phyloP scores from a whole-genome alignment of 768 basidiomycete genomes.

The Pleurotus ostreatus region DNA sequence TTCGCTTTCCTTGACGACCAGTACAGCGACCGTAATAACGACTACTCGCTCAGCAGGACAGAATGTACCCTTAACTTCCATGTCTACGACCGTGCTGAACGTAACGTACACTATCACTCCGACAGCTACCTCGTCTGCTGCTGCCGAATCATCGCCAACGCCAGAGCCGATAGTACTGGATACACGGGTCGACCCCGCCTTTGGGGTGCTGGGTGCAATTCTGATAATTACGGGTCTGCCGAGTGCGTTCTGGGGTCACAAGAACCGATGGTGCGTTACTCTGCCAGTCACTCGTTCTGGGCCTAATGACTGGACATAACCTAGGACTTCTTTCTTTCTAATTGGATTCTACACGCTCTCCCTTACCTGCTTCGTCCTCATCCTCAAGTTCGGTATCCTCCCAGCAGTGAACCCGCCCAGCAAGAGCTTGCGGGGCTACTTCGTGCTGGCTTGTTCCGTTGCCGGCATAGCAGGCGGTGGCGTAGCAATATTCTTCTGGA shows the following conservation, averaged over 20 bases:
- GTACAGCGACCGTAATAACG: slow-evolving; percentile 46
- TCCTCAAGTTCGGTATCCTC: slow-evolving; percentile 83
- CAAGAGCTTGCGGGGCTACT: slow-evolving; percentile 80
- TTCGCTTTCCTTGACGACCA: slow-evolving; percentile 54
- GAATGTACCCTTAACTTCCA: slow-evolving; percentile 45
- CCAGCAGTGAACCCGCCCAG: slow-evolving; percentile 80
- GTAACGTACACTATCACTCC: slow-evolving; percentile 51
- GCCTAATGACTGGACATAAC: background rate
- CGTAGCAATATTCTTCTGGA: slow-evolving; percentile 90
- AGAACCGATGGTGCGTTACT: slow-evolving; percentile 80
- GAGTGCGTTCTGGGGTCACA: slow-evolving; percentile 89
- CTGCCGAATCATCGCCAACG: slow-evolving; percentile 44
- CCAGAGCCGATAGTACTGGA: slow-evolving; percentile 42
- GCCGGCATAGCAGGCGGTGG: slow-evolving; percentile 84
- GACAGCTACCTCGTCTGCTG: slow-evolving; percentile 32
- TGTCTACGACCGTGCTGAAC: slow-evolving; percentile 59
- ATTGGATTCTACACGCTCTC: slow-evolving; percentile 88
- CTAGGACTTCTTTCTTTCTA: slow-evolving; percentile 90
- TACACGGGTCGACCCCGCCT: slow-evolving; percentile 81
- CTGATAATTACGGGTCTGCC: slow-evolving; percentile 89
- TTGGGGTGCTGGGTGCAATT: slow-evolving; percentile 83
- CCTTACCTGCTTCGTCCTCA: slow-evolving; percentile 82
- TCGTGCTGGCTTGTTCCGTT: slow-evolving; percentile 76
- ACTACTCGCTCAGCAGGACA: slow-evolving; percentile 44
- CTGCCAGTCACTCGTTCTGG: background rate